Base-by-base conservation (phyloP, 148 eudicot genomes). In the Suaeda aralocaspica region DNA sequence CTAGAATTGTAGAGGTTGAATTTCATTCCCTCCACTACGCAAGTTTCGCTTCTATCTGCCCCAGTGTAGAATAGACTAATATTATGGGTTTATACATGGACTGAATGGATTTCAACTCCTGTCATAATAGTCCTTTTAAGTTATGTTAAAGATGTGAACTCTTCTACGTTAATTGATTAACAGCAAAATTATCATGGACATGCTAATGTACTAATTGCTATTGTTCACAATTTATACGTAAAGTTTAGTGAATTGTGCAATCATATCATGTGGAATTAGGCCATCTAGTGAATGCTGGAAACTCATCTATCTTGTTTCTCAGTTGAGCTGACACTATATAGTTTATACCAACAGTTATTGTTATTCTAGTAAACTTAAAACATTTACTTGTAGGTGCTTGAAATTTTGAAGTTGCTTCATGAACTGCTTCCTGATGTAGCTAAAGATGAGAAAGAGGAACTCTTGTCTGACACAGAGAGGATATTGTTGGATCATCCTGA, bases 361-460 rank as follows among this genome's bases (percentile, higher is more conserved):
- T n/a, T n/a, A n/a, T n/a, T n/a, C n/a, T n/a, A n/a, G n/a, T n/a
- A 64, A 31, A 30, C 21, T 56, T 25, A 30, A 25, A 62, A 51
- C 58, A 29, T 53, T 70, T 44, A 64, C 57, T 53, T 45, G 70
- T 82, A 94, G 98, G 86, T 84, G 71, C 82, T 82, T 67, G 96
- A 86, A 81, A 83, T 87, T 72, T 66, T 94, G 80, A 89, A 83
- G 81, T 81, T 94, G 79, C 79, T 94, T 53, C 86, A 85, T 83
- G 86, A 81, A 77, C 88, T 94, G 62, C 91, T 94, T 78, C 96
- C 97, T 74, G 76, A 81, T 45, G 71, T 77, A 74, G 52, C 83
- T 53, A 66, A 72, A 65, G 84, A 85, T 79, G 67, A 78, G 48
- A 79, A 72, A 61, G 79, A 57, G 39, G 78, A 78, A 34, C 24